Conservation (phyloP, 805 yeast species). For the Wickerhamomyces ciferrii region DNA sequence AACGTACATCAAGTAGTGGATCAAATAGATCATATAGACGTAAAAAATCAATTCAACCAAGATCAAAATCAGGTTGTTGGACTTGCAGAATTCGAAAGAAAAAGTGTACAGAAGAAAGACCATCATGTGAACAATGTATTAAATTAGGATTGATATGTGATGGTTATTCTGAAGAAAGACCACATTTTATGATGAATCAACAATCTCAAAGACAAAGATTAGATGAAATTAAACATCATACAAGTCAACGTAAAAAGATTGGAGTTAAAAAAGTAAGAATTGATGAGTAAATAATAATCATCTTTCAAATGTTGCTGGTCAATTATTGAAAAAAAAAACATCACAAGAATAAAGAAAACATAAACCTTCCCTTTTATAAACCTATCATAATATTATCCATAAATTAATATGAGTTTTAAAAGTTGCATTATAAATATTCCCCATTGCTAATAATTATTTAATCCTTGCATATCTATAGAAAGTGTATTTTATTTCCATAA, state of each 20-base stretch:
- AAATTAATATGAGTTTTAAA: too few relatives aligned
- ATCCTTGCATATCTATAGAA: not conserved
- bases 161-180: slow-evolving; percentile 44
- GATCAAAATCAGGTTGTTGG: slow-evolving; percentile 70
- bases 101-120: slow-evolving; percentile 64
- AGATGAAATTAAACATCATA: slow-evolving; percentile 44
- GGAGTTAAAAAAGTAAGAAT: slow-evolving; percentile 24
- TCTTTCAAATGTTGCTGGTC: too few relatives aligned
- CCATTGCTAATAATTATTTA: too few relatives aligned
- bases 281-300: not conserved
- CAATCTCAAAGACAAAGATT: slow-evolving; percentile 37
- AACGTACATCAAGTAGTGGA: not conserved
- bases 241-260: slow-evolving; percentile 33
- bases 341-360: too few relatives aligned
- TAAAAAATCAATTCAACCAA: slow-evolving; percentile 17
- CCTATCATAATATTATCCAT: too few relatives aligned
- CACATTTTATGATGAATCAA: slow-evolving; percentile 46
- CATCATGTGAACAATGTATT: slow-evolving; percentile 53
- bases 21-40: not conserved
- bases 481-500: not conserved
- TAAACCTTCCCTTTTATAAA: too few relatives aligned
- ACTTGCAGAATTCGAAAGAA: slow-evolving; percentile 71
- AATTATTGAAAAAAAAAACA: too few relatives aligned
- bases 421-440: too few relatives aligned
- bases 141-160: slow-evolving; percentile 55